Base-by-base conservation (phyloP, 345 rosid species). In the Turnera subulata region DNA sequence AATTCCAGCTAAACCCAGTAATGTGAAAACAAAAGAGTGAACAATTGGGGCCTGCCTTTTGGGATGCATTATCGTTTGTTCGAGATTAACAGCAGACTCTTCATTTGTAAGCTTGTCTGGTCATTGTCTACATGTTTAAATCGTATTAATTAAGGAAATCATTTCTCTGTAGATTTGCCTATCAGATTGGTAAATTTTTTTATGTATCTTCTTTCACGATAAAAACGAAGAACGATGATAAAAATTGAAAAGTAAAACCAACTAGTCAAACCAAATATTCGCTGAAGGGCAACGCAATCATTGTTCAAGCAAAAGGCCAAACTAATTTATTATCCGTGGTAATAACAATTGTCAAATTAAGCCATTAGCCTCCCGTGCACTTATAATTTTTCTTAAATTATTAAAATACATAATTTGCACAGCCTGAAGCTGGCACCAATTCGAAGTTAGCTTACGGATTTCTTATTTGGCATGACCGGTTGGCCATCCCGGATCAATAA, bases 91-190 rank as follows among this genome's bases (percentile, higher is more conserved):
- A 22, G 6, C 22, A 48, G 12, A 46, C 9, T 8, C 67, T 46
- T 37, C 67, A 10, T 22, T n/a, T 62, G 46, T 1, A 62, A 33
- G 66, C 66, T 22, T 63, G 67, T 47, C 60, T 35, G 23, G 37
- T 14, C 18, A 23, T 24, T 46, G 26, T 33, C 38, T 8, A 35
- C 44, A 12, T 4, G 15, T 16, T 35, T 8, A 20, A 54, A 54
- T n/a, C n/a, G n/a, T n/a, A n/a, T n/a, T n/a, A n/a, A n/a, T n/a
- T n/a, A n/a, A n/a, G n/a, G n/a, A n/a, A n/a, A n/a, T n/a, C n/a
- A n/a, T n/a, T n/a, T n/a, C n/a, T n/a, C n/a, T n/a, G n/a, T n/a
- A n/a, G n/a, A n/a, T n/a, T n/a, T n/a, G n/a, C n/a, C n/a, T n/a
- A n/a, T n/a, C n/a, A 14, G 44, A 13, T 12, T 29, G 26, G 26